Conservation (phyloP, 768 basidiomycete genomes). For the Lanmaoa pseudosensibilis region DNA sequence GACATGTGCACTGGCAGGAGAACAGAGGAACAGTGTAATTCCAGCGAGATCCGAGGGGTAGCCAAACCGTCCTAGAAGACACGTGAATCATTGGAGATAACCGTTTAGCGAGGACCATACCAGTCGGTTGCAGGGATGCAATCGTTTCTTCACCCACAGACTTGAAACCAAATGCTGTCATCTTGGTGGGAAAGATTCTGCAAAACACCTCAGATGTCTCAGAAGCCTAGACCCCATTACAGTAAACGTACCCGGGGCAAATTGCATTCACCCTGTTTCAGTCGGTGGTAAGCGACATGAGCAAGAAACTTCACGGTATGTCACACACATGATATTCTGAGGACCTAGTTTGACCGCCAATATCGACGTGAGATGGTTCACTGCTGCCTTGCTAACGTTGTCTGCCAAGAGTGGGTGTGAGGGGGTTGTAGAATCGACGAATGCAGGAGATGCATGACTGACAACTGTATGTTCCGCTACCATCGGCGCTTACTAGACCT, state of each 20-base stretch:
- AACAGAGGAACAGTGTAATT: conserved; percentile 64
- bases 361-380: conserved; percentile 76
- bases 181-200: conserved; percentile 79
- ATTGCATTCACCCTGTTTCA: conserved; percentile 74
- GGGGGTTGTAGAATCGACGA: background rate
- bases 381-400: conserved; percentile 81
- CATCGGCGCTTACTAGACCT: conserved; percentile 47
- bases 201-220: background rate
- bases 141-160: conserved; percentile 53
- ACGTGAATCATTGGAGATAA: background rate
- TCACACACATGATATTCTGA: conserved; percentile 62
- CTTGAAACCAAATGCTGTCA: conserved; percentile 75
- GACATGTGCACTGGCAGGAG: conserved; percentile 70
- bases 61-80: conserved; percentile 59
- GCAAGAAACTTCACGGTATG: background rate
- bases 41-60: conserved; percentile 69
- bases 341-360: conserved; percentile 66
- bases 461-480: conserved; percentile 80
- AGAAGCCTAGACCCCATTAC: background rate
- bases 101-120: conserved; percentile 33
- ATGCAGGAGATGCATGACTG: conserved; percentile 32
- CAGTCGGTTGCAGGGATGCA: conserved; percentile 59
- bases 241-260: conserved; percentile 67
- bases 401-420: conserved; percentile 42
- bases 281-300: background rate